Evolutionary conservation across 225 moss, liverwort and hornwort species (phyloP).

Genomic region (Rhytidiadelphus loreus): DNA sequence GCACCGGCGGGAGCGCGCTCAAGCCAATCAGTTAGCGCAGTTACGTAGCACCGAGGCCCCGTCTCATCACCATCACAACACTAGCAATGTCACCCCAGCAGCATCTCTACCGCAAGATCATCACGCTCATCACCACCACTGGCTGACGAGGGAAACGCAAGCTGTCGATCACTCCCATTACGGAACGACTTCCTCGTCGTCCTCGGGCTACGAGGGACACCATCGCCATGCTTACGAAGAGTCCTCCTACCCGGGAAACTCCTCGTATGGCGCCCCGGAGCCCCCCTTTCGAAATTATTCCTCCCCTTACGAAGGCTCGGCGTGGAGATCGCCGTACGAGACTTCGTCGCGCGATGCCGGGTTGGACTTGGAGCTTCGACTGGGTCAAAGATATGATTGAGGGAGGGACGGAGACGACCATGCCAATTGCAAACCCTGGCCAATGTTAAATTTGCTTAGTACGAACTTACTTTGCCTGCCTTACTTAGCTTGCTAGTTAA

Average conservation of each 20-base stretch:
- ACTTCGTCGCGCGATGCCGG: not conserved
- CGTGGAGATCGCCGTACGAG: not conserved
- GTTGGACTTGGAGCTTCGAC: conserved; percentile 19
- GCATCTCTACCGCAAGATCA: not conserved
- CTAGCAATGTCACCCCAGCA: not conserved
- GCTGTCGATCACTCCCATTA: not conserved
- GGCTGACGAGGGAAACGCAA: not conserved
- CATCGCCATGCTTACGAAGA: not conserved
- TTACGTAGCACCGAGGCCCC: not conserved
- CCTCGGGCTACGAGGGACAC: not conserved
- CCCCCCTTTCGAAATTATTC: not conserved
- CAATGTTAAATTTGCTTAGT: not conserved
- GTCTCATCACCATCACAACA: not conserved
- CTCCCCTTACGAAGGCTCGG: not conserved
- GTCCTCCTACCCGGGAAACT: not conserved
- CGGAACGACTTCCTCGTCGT: not conserved
- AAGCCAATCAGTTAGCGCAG: conserved; percentile 25
- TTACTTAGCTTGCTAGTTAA: not conserved
- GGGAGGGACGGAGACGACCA: not conserved
- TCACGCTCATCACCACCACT: not conserved
- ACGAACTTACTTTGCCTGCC: not conserved
- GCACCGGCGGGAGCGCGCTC: conserved; percentile 45
- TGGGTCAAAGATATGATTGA: conserved; percentile 19
- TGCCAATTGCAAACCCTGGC: not conserved
- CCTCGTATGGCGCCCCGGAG: not conserved